phyloP scores from a whole-genome alignment of 2,329 filamentous ascomycete genomes.

The Paracamarosporium sp. region DNA sequence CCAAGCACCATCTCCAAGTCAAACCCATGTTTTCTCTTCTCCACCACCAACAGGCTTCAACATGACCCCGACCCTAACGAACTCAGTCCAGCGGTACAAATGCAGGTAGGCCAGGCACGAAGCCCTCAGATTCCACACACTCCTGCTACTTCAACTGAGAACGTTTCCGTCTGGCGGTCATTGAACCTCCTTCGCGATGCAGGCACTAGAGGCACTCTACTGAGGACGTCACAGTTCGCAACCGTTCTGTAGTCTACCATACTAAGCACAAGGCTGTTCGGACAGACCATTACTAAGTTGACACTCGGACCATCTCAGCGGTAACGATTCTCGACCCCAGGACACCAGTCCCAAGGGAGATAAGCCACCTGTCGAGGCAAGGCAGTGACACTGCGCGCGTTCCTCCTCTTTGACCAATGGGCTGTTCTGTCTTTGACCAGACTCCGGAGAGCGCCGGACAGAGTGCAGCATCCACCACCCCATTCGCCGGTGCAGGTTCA shows the following conservation, averaged over 20 bases:
- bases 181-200: background rate
- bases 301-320: background rate
- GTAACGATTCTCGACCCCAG: background rate
- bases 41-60: background rate
- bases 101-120: conserved; percentile 2
- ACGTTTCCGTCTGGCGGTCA: background rate
- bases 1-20: background rate
- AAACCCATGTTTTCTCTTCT: too few relatives aligned
- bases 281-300: background rate
- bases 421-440: conserved; percentile 3
- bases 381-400: background rate
- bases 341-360: background rate
- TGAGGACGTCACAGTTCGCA: background rate
- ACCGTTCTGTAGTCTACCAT: background rate
- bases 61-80: background rate
- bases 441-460: background rate
- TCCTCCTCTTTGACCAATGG: background rate
- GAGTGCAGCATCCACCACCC: conserved; percentile 3
- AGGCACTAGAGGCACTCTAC: background rate
- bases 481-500: conserved; percentile 5
- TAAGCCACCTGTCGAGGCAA: background rate
- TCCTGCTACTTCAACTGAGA: background rate
- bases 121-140: conserved; percentile 4
- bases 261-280: background rate
- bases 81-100: background rate